Conservation (phyloP, 2,329 filamentous ascomycete species). For the Botryotinia convoluta region DNA sequence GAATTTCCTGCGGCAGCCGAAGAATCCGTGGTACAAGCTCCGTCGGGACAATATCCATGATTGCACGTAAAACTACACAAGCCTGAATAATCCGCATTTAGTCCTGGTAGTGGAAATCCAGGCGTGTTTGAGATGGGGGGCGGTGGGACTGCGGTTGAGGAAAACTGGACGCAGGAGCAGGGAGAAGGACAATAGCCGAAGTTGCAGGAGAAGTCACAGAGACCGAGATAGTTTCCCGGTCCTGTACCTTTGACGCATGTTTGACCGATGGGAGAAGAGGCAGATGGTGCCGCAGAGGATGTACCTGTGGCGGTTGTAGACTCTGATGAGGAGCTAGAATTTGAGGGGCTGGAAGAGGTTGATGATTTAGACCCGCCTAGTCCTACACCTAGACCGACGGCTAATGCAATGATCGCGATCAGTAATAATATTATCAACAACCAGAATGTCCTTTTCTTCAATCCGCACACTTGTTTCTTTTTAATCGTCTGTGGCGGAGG, state of each 20-base stretch:
- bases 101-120: constrained; percentile 40
- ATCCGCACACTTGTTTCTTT: constrained; percentile 4
- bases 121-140: constrained; percentile 34
- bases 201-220: constrained; percentile 39
- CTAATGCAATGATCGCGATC: neutral
- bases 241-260: constrained; percentile 30
- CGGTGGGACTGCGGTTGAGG: constrained; percentile 22
- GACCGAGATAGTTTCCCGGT: constrained; percentile 39
- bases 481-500: neutral
- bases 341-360: neutral
- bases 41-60: constrained; percentile 41
- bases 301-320: neutral
- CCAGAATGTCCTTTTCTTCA: constrained; percentile 14
- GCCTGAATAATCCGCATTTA: constrained; percentile 42
- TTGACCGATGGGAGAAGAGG: constrained; percentile 11
- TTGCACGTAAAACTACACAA: constrained; percentile 48
- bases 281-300: neutral
- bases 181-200: constrained; percentile 32
- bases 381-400: constrained; percentile 14
- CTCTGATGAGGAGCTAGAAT: neutral
- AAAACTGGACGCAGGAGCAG: constrained; percentile 30
- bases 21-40: constrained; percentile 4
- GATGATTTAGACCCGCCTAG: neutral
- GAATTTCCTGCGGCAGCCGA: neutral
- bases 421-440: neutral